Evolutionary conservation across 768 basidiomycete species (phyloP), one percentile per base, ranked within the genome.

Genomic region (Imleria badia): DNA sequence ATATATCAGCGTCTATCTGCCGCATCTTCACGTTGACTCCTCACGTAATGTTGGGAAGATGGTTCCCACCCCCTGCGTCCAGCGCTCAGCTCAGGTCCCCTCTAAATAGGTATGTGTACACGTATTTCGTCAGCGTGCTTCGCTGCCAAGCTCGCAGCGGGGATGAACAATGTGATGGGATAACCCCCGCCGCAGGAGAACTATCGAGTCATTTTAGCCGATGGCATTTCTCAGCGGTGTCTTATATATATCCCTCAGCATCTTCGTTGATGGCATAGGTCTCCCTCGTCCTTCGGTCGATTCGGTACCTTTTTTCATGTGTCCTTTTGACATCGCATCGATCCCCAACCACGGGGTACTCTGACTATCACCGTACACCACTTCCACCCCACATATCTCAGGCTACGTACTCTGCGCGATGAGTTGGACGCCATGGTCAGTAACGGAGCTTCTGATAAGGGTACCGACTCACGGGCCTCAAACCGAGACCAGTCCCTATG

Each of bases 61-160:
- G 30, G 26, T 58, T 67, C 64, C 44, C 65, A 66, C 64, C 64
- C 20, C 55, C 41, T 35, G 36, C 30, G 13, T 34, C 38, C 42
- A 40, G 45, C 39, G 55, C 43, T 49, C 60, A 45, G n/a, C n/a
- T n/a, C n/a, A n/a, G n/a, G n/a, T n/a, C n/a, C n/a, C n/a, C 55
- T 55, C 38, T 35, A 50, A 50, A 62, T 52, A 54, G 55, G 63
- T 58, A 66, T 66, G 43, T 42, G 30, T 20, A 51, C 63, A 65
- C 55, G 63, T 62, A 56, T 44, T 42, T 14, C 48, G 31, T 49
- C 40, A 10, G 41, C 23, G 26, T 54, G 52, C 62, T 48, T 56
- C 59, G 34, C 47, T 55, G 55, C 48, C 51, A 65, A 56, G 52
- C 17, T 22, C 23, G 23, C 34, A 55, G 46, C 52, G 55, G 62